These are phyloP conservation scores for Suillus plorans DNA, from an alignment of 768 basidiomycete genomes.

Conservation along the genomic window DNA sequence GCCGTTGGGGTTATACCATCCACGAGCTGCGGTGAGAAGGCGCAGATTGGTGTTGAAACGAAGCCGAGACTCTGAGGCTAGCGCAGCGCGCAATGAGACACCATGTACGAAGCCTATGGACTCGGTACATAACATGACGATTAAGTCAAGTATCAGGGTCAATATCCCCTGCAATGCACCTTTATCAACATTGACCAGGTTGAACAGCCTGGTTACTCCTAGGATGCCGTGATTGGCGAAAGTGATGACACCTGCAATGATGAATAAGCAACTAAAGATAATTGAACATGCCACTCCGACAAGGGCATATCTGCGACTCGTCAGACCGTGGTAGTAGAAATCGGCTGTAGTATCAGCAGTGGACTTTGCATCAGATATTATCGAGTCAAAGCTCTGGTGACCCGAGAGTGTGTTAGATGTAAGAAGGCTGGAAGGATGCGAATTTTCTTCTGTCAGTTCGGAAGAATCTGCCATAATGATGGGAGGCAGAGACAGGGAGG, in stretches of 20 bases:
- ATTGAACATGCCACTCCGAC: background rate
- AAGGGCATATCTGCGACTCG: background rate
- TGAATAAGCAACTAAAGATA: background rate
- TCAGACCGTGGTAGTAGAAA: background rate
- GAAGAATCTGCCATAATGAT: background rate
- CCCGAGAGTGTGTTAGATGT: background rate
- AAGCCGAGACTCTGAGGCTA: too few species aligned
- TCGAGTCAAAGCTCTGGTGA: background rate
- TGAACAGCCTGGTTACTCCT: too few species aligned
- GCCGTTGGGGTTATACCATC: constrained; percentile 24
- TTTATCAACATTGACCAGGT: too few species aligned
- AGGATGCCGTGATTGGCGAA: background rate
- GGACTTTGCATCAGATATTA: background rate
- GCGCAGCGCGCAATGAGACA: too few species aligned
- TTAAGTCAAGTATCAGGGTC: too few species aligned
- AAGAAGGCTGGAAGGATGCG: background rate
- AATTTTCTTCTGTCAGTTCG: background rate
- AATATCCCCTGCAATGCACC: too few species aligned
- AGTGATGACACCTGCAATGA: background rate
- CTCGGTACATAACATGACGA: too few species aligned
- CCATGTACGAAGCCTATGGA: too few species aligned
- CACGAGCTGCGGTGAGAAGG: constrained; percentile 7
- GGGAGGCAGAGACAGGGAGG: background rate
- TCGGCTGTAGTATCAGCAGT: background rate
- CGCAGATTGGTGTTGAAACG: constrained; percentile 19